A percentile compares a stretch with the other conserved stretches of the same genome.
Evolutionary conservation across 805 yeast species (phyloP).

Genomic region (Peterozyma xylosa): DNA sequence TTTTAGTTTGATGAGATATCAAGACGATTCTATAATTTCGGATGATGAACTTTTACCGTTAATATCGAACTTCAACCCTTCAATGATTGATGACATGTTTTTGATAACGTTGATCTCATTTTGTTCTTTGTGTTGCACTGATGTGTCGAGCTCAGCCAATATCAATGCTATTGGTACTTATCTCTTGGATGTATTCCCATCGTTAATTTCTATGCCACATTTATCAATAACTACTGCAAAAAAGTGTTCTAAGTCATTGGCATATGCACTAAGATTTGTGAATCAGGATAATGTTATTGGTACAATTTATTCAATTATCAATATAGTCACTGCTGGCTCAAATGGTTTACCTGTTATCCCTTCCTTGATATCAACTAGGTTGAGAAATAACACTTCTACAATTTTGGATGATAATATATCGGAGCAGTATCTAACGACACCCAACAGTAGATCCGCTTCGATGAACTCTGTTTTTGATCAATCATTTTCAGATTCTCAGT

Average conservation of each 20-base stretch:
- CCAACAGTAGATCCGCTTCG: conserved; percentile 5
- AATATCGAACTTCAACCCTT: not conserved
- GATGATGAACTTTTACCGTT: conserved; percentile 2
- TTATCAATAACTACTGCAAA: conserved; percentile 39
- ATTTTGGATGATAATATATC: conserved; percentile 10
- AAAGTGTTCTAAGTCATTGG: conserved; percentile 49
- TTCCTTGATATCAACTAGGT: conserved; percentile 24
- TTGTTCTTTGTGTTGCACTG: conserved; percentile 1
- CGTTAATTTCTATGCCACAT: conserved; percentile 48
- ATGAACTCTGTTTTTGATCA: not conserved
- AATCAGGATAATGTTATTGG: conserved; percentile 81
- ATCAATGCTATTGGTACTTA: conserved; percentile 32
- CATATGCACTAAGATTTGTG: conserved; percentile 57
- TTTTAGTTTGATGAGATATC: conserved; percentile 19
- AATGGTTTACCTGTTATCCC: conserved; percentile 22
- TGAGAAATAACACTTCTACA: conserved; percentile 15
- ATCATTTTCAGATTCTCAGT: conserved; percentile 1
- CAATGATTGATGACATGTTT: not conserved
- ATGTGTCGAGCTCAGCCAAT: conserved; percentile 19
- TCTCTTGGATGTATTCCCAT: conserved; percentile 26
- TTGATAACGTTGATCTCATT: conserved; percentile 11
- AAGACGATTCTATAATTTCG: not conserved
- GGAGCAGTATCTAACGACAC: conserved; percentile 6
- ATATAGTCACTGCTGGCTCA: conserved; percentile 51
- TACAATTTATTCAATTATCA: conserved; percentile 75